Percentiles rank a stretch among this genome's conserved stretches.
phyloP scores from a whole-genome alignment of 1,284 basidiomycete genomes.

The Fistulina hepatica region DNA sequence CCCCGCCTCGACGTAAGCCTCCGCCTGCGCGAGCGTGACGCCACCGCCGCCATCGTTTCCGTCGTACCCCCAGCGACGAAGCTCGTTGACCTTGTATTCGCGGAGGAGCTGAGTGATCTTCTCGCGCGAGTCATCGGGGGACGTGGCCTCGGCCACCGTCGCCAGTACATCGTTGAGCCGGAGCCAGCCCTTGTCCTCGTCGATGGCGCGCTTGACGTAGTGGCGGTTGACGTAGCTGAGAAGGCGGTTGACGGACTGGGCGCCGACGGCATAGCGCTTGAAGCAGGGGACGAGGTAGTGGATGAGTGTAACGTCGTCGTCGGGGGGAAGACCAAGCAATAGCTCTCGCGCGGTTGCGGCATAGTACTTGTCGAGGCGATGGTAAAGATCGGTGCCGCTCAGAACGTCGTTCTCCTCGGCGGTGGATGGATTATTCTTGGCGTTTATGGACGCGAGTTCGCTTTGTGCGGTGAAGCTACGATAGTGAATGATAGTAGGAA shows the following conservation, averaged over 20 bases:
- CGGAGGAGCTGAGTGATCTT: slow-evolving; percentile 43
- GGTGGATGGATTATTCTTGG: slow-evolving; percentile 16
- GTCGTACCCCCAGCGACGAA: slow-evolving; percentile 58
- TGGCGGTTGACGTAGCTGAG: slow-evolving; percentile 71
- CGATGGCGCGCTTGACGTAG: slow-evolving; percentile 63
- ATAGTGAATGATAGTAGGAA: slow-evolving; percentile 6
- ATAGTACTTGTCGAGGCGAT: slow-evolving; percentile 56
- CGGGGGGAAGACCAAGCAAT: slow-evolving; percentile 48
- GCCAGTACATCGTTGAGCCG: slow-evolving; percentile 54
- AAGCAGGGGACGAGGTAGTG: slow-evolving; percentile 61
- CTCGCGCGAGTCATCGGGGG: slow-evolving; percentile 42
- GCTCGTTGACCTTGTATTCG: slow-evolving; percentile 47
- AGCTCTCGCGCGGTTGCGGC: slow-evolving; percentile 48
- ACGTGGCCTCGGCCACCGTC: slow-evolving; percentile 44
- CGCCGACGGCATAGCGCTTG: slow-evolving; percentile 54
- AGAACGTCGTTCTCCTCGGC: slow-evolving; percentile 18
- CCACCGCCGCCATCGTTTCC: slow-evolving; percentile 38
- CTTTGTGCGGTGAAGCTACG: slow-evolving; percentile 49
- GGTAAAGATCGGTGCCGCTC: slow-evolving; percentile 58
- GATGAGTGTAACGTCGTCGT: slow-evolving; percentile 47
- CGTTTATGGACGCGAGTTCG: slow-evolving; percentile 30
- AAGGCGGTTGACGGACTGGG: slow-evolving; percentile 54
- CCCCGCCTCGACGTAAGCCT: slow-evolving; percentile 62
- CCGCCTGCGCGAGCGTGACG: slow-evolving; percentile 34
- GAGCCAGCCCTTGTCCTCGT: slow-evolving; percentile 70